Base-by-base conservation (phyloP, 2,329 filamentous ascomycete genomes). In the Pestalotiopsis sp. region DNA sequence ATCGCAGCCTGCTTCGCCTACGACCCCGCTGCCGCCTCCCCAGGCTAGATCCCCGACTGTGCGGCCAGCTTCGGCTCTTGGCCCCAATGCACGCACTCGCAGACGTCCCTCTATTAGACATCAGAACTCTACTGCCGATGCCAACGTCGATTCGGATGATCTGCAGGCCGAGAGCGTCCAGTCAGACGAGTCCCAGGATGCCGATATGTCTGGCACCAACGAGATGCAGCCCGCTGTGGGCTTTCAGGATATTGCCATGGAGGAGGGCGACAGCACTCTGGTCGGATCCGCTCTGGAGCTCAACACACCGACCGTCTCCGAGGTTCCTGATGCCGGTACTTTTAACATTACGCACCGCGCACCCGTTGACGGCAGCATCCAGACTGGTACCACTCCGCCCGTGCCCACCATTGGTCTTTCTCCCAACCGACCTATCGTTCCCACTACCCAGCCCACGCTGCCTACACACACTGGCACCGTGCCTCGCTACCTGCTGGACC, bases 331-430 rank as follows among this genome's bases (percentile, higher is more conserved):
- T 73, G 88, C 92, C 13, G 94, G 95, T 67, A 94, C 94, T 0
- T 98, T 98, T 81, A 97, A 97, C 81, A 97, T 98, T 74, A 94
- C 93, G 6, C 95, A 98, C 78, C 91, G 92, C 65, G 91, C 91
- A 61, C 89, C 91, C 1, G 89, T 96, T 44, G 94, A 97, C 75
- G 94, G 93, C 63, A 97, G 93, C 79, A 91, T 95, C 68, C 89
- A 91, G 73, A 94, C 92, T 76, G 89, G 89, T 68, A 87, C 88
- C 3, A 90, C 92, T 58, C 86, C 88, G 0, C 84, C 85, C 7
- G 89, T 91, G 20, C 88, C 90, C 11, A 81, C 89, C 30, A 88
- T 95, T 70, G 91, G 91, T 17, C 84, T 96, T 66, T 95, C 93
- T 26, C 91, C 91, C 1, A 88, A 89, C 74, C 91, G 91, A 67